Evolutionary conservation across 169 alveolate species (phyloP).

Genomic region (Cryptosporidium ubiquitum): DNA sequence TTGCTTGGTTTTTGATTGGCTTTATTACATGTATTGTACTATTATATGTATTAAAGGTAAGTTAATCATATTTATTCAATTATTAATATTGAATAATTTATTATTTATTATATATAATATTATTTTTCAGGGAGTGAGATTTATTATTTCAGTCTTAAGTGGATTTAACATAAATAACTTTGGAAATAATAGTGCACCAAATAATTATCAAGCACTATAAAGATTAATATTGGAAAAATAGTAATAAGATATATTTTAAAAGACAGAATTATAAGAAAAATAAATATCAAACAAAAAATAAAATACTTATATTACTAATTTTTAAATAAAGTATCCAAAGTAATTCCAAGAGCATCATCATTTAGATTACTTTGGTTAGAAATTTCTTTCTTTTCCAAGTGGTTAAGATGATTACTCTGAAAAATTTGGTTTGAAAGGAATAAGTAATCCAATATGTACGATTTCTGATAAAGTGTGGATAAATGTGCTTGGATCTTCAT

Average conservation of each 20-base stretch:
- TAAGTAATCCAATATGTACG: conserved; percentile 52
- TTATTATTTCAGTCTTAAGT: conserved; percentile 34
- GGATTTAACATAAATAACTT: conserved; percentile 27
- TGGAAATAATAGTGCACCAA: not conserved
- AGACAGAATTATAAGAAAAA: too few species aligned
- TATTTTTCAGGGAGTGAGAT: conserved; percentile 48
- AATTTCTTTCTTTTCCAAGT: not conserved
- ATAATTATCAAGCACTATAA: conserved; percentile 58
- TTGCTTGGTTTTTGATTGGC: conserved; percentile 56
- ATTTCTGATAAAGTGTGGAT: conserved; percentile 36
- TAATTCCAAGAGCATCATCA: not conserved
- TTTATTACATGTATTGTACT: conserved; percentile 35
- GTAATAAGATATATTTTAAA: too few species aligned
- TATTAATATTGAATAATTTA: not conserved
- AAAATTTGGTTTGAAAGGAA: conserved; percentile 39
- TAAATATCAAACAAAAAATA: not conserved
- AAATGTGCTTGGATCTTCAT: conserved; percentile 13
- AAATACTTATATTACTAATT: not conserved
- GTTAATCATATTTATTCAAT: not conserved
- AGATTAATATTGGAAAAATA: not conserved
- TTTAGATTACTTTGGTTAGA: not conserved
- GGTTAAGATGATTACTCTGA: not conserved
- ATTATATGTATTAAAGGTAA: conserved; percentile 53
- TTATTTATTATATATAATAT: not conserved
- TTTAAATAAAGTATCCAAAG: conserved; percentile 51